Percentiles rank a stretch among this genome's conserved stretches.
phyloP scores from a whole-genome alignment of 83 land plant genomes.

The Diphasiastrum complanatum region DNA sequence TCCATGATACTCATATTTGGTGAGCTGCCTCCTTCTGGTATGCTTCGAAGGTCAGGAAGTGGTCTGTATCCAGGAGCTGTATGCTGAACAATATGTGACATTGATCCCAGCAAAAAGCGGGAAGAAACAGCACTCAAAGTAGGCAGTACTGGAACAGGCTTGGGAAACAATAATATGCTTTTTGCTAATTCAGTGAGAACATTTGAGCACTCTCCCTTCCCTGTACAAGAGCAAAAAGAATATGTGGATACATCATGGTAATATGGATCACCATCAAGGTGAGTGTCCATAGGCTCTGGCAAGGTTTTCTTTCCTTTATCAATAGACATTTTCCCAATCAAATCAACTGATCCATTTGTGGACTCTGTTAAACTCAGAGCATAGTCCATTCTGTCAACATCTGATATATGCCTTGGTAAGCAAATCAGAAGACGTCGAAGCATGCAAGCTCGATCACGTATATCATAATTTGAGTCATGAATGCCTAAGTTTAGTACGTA shows the following conservation, averaged over 20 bases:
- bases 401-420: conserved; percentile 5
- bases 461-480: conserved; percentile 68
- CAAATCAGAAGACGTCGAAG: conserved; percentile 37
- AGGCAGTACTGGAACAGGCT: conserved; percentile 19
- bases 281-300: not conserved
- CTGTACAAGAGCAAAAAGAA: conserved; percentile 1
- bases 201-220: not conserved
- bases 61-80: conserved; percentile 86
- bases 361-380: not conserved
- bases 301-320: not conserved
- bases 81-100: conserved; percentile 92
- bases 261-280: not conserved
- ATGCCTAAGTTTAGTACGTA: conserved; percentile 64
- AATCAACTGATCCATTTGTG: conserved; percentile 6
- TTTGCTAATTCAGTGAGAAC: conserved; percentile 18
- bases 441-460: conserved; percentile 88
- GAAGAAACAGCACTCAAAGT: conserved; percentile 30
- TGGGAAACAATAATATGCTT: conserved; percentile 19
- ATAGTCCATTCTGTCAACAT: conserved; percentile 15
- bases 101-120: conserved; percentile 82
- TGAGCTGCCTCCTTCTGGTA: conserved; percentile 23
- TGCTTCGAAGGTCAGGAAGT: conserved; percentile 70
- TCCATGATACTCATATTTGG: conserved; percentile 1
- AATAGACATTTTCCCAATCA: too few species aligned
- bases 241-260: not conserved